These are phyloP conservation scores for Graphium sp. DNA, from an alignment of 2,329 filamentous ascomycete genomes.

Conservation along the genomic window DNA sequence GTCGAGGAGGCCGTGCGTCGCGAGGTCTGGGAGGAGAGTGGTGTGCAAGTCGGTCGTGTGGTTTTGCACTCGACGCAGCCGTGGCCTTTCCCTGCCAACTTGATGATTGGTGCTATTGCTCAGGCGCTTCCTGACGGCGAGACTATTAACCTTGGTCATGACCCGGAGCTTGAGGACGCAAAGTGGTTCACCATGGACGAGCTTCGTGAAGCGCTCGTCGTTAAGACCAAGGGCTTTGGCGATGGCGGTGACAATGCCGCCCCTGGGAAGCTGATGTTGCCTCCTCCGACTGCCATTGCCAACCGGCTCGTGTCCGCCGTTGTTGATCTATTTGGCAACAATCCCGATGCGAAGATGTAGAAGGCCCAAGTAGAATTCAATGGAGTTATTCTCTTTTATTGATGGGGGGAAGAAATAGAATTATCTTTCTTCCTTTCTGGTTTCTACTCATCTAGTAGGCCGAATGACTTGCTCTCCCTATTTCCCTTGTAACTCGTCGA, in stretches of 20 bases:
- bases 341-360: not conserved
- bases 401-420: too few species aligned
- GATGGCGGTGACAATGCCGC: too few species aligned
- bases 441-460: not conserved
- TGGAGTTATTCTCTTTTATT: not conserved
- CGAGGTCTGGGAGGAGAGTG: constrained; percentile 77
- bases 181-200: constrained; percentile 78
- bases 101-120: constrained; percentile 80
- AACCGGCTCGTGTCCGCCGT: constrained; percentile 75
- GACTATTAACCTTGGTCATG: constrained; percentile 65
- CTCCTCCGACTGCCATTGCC: constrained; percentile 79
- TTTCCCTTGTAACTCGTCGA: not conserved
- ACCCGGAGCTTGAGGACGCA: constrained; percentile 80
- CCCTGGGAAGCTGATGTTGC: constrained; percentile 71
- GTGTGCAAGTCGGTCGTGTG: constrained; percentile 59
- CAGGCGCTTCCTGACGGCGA: constrained; percentile 70
- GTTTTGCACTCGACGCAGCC: constrained; percentile 73
- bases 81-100: constrained; percentile 71
- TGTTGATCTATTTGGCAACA: constrained; percentile 41
- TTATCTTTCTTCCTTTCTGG: not conserved
- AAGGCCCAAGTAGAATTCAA: not conserved
- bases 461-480: too few species aligned
- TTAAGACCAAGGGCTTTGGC: constrained; percentile 47
- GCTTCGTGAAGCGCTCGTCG: constrained; percentile 57
- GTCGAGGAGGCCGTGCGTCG: constrained; percentile 71